Base-by-base conservation (phyloP, 768 basidiomycete genomes). In the Boletus speciosus region DNA sequence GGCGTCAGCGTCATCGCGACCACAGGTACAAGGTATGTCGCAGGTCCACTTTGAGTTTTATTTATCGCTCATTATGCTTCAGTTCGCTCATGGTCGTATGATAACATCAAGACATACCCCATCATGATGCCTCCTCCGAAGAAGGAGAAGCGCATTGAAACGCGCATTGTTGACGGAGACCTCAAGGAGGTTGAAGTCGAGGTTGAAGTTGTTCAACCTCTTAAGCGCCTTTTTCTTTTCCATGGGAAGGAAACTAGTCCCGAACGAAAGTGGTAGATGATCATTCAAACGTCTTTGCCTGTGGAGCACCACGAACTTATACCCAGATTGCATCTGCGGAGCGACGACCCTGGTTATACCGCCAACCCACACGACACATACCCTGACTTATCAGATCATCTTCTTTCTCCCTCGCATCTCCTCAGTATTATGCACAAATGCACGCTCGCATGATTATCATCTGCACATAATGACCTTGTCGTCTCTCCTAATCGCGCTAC, bases 71-170 rank as follows among this genome's bases (percentile, higher is more conserved):
- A 66, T 38, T 0, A 7, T 19, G n/a, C 31, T 44, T 39, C 53
- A 88, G 86, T 73, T 12, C 84, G 85, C 29, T 83, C 88, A 3
- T 88, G 85, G 86, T 88, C 86, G 2, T 89, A 88, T 62, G 86
- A 88, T 61, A 85, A 85, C 58, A 68, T 86, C 56, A 79, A 77
- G 64, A 86, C 83, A 4, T 90, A 89, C 60, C 82, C 84, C 15
- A 72, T 82, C 55, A 74, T 70, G 69, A 67, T 66, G 55, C 71
- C 79, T 36, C 81, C 79, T n/a, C 71, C 75, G 41, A 77, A 77
- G 71, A 84, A 74, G 66, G 81, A 82, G 72, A 73, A 72, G 58
- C 74, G 74, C 47, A 66, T 74, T 25, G 80, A 80, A 71, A 76
- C 73, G 34, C 69, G 78, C 31, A 66, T 86, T 39, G 62, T 79